Evolutionary conservation across 495 filamentous ascomycete genomes (phyloP).

Genomic region (Sordaria brevicollis): DNA sequence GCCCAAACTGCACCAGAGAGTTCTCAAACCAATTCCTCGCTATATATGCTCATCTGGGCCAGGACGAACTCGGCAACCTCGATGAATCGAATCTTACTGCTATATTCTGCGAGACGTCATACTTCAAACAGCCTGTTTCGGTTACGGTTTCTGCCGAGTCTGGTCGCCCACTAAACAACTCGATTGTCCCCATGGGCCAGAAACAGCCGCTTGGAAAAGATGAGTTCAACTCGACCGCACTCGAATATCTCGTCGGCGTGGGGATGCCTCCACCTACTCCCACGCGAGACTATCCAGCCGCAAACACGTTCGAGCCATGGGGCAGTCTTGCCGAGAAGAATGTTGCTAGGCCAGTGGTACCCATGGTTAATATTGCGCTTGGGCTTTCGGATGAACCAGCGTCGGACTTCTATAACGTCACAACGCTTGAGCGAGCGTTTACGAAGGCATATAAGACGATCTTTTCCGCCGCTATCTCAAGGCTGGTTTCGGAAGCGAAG

Average conservation of each 20-base stretch:
- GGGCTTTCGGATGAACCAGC: neutral
- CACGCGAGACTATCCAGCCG: neutral
- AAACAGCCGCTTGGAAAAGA: conserved; percentile 8
- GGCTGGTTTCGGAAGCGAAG: too few species aligned
- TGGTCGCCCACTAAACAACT: neutral
- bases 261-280: conserved; percentile 1
- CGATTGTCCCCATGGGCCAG: too few species aligned
- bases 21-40: conserved; percentile 22
- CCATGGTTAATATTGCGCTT: neutral
- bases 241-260: conserved; percentile 22
- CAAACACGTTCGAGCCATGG: neutral
- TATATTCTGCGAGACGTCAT: neutral
- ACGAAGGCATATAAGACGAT: too few species aligned
- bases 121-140: neutral
- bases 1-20: conserved; percentile 11
- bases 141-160: neutral
- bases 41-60: conserved; percentile 5
- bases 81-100: neutral
- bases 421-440: too few species aligned
- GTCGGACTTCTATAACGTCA: too few species aligned
- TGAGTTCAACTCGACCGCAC: conserved; percentile 24
- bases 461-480: too few species aligned
- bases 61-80: too few species aligned
- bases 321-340: too few species aligned
- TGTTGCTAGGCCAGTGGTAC: too few species aligned